phyloP scores from a whole-genome alignment of 2,329 filamentous ascomycete genomes.

The Stagonosporopsis vannaccii region DNA sequence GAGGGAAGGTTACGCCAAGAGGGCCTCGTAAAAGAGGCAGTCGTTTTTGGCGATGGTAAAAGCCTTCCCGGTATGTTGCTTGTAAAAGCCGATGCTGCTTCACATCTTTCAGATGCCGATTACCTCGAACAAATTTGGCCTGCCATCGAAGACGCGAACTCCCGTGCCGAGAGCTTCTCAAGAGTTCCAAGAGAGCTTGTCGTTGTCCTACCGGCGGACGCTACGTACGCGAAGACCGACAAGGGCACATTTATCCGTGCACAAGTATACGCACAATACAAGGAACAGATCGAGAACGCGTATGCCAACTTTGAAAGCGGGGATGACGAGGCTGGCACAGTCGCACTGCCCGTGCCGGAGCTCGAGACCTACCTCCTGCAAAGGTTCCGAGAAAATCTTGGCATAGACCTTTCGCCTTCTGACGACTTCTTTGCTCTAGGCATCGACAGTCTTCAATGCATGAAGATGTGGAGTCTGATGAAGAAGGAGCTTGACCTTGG shows the following conservation, averaged over 20 bases:
- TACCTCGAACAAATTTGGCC: constrained; percentile 60
- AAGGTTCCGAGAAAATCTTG: constrained; percentile 29
- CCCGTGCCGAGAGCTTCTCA: constrained; percentile 59
- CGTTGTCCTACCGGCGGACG: constrained; percentile 55
- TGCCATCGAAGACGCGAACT: constrained; percentile 60
- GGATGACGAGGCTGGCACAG: constrained; percentile 22
- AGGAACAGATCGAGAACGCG: constrained; percentile 55
- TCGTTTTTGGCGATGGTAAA: constrained; percentile 64
- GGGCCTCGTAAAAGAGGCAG: constrained; percentile 61
- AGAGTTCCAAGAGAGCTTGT: constrained; percentile 63
- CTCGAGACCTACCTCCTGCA: constrained; percentile 41
- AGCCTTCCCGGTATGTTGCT: constrained; percentile 63
- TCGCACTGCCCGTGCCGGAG: constrained; percentile 39
- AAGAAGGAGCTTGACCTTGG: constrained; percentile 60
- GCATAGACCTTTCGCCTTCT: constrained; percentile 27
- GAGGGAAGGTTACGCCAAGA: constrained; percentile 64
- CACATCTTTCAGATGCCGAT: constrained; percentile 53
- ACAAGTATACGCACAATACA: constrained; percentile 59
- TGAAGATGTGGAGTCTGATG: constrained; percentile 62
- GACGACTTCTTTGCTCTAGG: constrained; percentile 67
- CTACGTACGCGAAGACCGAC: constrained; percentile 61
- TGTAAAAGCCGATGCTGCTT: constrained; percentile 57
- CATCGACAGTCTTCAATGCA: constrained; percentile 66
- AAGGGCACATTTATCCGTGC: constrained; percentile 65
- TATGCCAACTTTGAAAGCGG: constrained; percentile 48